These are phyloP conservation scores for Wickerhamiella siamensis DNA, from an alignment of 805 yeast species.

Conservation along the genomic window DNA sequence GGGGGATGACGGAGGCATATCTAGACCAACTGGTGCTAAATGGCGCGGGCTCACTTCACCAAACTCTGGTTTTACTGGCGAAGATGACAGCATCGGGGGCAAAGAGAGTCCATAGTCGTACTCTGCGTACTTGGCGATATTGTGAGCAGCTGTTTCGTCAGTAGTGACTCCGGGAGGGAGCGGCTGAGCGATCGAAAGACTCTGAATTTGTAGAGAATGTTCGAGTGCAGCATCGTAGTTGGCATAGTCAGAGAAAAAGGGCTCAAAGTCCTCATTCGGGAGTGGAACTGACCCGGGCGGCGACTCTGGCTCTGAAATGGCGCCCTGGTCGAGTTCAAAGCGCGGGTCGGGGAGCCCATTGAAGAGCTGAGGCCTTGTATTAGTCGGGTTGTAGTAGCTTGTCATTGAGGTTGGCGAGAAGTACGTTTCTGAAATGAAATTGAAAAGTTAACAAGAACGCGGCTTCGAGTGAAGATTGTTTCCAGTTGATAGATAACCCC, in stretches of 20 bases:
- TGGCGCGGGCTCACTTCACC: not conserved
- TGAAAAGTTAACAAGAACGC: not conserved
- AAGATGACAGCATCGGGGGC: not conserved
- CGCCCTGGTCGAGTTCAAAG: conserved; percentile 7
- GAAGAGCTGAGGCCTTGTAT: not conserved
- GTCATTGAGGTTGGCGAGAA: no score
- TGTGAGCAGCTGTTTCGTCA: not conserved
- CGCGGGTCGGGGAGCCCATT: conserved; percentile 1
- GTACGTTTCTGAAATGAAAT: not conserved
- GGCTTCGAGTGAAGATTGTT: not conserved
- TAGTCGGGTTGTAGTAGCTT: not conserved
- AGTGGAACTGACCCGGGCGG: conserved; percentile 29
- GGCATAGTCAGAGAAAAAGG: conserved; percentile 29
- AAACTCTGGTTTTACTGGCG: not conserved
- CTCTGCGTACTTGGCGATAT: not conserved
- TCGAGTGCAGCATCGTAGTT: conserved; percentile 38
- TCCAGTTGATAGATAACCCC: not conserved
- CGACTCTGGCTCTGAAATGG: conserved; percentile 12
- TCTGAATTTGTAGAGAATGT: conserved; percentile 43
- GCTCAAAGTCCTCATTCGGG: conserved; percentile 42
- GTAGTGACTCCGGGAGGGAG: not conserved
- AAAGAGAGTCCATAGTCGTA: not conserved
- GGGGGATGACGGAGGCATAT: not conserved
- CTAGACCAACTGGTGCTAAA: not conserved
- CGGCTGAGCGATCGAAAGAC: conserved; percentile 43